Base-by-base conservation (phyloP, 2,329 filamentous ascomycete species). In the Clarireedia sp. region DNA sequence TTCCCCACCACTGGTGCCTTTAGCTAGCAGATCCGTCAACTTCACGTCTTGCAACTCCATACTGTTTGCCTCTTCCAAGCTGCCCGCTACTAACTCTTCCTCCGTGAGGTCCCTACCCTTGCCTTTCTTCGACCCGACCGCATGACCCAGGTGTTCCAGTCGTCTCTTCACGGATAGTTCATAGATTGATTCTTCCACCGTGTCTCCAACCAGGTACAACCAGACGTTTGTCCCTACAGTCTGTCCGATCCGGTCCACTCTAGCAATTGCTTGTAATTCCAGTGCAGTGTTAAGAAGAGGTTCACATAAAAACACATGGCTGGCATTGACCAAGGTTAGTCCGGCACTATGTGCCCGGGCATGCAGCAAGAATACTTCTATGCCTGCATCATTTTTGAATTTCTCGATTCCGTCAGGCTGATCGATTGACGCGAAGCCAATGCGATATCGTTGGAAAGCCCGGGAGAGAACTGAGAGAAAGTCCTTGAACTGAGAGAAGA, bases 161-260 rank as follows among this genome's bases (percentile, higher is more conserved):
- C 92, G 83, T 26, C 90, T 79, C 57, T 79, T 77, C 1, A 95
- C 89, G 0, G 89, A 94, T 36, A 96, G 80, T 57, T 91, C 83
- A 71, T 97, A 90, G 59, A 97, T 95, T 1, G 87, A 87, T 72
- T 95, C 87, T 67, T 99, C 94, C 0, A 97, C 89, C 0, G 92
- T 95, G 51, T 87, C 89, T 16, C 86, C 83, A n/a, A 96, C 81
- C 2, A 97, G 78, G 68, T 97, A 97, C 70, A 96, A 86, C 87
- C 91, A 97, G 1, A 97, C 90, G 0, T 89, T 96, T 0, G 94
- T 99, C 61, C 88, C 80, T 51, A 88, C 83, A 60, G 85, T 78
- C 71, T 97, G 94, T 0, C 94, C 94, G 60, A 99, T 99, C 37
- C 94, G 83, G 68, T 99, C 90, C 1, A 99, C 91, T 55, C 94